Percentiles rank a stretch among this genome's conserved stretches.
Evolutionary conservation across 2,329 filamentous ascomycete species (phyloP).

Genomic region (Phialophora chinensis): DNA sequence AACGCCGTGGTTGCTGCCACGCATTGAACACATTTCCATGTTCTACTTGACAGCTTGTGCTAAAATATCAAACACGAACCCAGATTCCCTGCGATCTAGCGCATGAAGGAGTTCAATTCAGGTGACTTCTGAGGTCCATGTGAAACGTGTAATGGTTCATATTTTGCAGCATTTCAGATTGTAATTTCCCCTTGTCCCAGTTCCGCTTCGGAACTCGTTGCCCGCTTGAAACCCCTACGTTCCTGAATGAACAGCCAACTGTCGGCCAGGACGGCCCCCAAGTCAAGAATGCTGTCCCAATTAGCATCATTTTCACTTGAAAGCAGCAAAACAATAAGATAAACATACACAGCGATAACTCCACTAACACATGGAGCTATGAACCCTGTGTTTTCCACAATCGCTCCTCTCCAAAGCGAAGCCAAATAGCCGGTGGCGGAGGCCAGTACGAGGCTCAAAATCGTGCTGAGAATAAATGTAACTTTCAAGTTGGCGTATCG

Average conservation of each 20-base stretch:
- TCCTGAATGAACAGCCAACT: constrained; percentile 3
- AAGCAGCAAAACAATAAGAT: background rate
- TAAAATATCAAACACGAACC: too few species aligned
- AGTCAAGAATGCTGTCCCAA: background rate
- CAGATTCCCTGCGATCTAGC: too few species aligned
- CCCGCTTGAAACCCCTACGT: background rate
- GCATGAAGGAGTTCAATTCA: too few species aligned
- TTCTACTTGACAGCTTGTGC: too few species aligned
- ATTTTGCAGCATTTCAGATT: background rate
- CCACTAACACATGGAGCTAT: background rate
- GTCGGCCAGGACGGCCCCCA: background rate
- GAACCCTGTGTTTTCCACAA: background rate
- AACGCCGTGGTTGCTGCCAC: too few species aligned
- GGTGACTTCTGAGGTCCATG: too few species aligned
- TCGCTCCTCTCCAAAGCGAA: background rate
- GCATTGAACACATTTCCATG: too few species aligned
- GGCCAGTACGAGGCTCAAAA: background rate
- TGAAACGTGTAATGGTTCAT: too few species aligned
- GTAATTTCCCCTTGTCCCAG: background rate
- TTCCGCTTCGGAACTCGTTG: background rate
- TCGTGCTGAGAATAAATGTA: constrained; percentile 1
- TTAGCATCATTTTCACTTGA: background rate
- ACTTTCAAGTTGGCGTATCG: background rate
- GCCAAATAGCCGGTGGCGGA: background rate
- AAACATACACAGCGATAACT: constrained; percentile 5